Percentiles rank a stretch among this genome's conserved stretches.
phyloP scores from a whole-genome alignment of 2,329 filamentous ascomycete genomes.

The Phialocephala sp. region DNA sequence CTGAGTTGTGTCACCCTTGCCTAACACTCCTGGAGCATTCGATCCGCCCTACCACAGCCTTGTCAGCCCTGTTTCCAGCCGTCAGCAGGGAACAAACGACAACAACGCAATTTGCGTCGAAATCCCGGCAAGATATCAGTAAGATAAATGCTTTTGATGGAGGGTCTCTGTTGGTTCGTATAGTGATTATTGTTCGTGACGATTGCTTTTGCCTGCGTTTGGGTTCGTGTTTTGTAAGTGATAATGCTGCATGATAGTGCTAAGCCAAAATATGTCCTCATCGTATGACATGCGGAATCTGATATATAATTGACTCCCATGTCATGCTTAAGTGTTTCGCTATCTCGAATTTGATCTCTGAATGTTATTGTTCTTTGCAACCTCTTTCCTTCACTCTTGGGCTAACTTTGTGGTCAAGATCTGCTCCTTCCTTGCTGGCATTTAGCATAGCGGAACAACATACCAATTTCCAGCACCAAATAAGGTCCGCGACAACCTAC shows the following conservation, averaged over 20 bases:
- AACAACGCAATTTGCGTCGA: constrained; percentile 5
- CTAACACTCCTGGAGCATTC: constrained; percentile 8
- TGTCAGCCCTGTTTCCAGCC: constrained; percentile 16
- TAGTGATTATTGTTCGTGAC: background rate
- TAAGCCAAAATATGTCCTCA: constrained; percentile 9
- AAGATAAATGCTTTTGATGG: constrained; percentile 7
- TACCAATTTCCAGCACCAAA: background rate
- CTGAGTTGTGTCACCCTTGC: background rate
- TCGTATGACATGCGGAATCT: constrained; percentile 11
- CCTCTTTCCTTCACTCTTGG: background rate
- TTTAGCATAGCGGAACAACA: background rate
- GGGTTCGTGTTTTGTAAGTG: background rate
- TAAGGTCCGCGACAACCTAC: background rate
- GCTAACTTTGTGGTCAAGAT: background rate
- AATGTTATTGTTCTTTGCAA: background rate
- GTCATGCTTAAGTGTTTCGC: background rate
- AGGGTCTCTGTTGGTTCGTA: background rate
- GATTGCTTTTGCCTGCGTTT: background rate
- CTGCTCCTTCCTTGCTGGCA: constrained; percentile 8
- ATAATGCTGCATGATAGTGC: constrained; percentile 4
- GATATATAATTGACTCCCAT: background rate
- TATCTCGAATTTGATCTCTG: background rate
- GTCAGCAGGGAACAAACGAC: constrained; percentile 15
- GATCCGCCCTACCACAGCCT: constrained; percentile 10
- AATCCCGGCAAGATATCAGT: constrained; percentile 9